Conservation (phyloP, 2,329 filamentous ascomycete genomes). For the Botrytis tulipae region DNA sequence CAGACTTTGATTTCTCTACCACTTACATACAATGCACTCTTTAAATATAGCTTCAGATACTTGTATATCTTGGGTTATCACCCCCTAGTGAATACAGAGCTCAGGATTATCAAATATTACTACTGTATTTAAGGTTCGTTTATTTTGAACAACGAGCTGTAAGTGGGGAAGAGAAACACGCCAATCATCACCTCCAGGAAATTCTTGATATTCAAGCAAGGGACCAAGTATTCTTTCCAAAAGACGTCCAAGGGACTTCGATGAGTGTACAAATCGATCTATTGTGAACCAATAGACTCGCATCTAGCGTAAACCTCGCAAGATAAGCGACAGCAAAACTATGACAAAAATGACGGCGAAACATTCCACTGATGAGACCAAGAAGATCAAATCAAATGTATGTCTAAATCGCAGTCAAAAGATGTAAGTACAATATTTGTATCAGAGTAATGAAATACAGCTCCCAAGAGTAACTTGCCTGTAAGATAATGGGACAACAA, state of each 20-base stretch:
- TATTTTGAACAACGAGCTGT: not conserved
- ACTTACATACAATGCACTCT: not conserved
- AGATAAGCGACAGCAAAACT: not conserved
- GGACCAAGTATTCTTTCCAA: not conserved
- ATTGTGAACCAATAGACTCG: not conserved
- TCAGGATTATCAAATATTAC: not conserved
- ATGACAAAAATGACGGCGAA: too few species aligned
- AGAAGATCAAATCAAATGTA: not conserved
- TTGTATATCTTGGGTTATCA: not conserved
- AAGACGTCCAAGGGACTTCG: not conserved
- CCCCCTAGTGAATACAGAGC: not conserved
- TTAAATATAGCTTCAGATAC: not conserved
- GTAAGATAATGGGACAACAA: fast-evolving
- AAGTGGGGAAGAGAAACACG: not conserved
- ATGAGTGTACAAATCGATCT: not conserved
- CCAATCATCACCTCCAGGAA: too few species aligned
- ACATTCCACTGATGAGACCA: not conserved
- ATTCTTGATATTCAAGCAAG: not conserved
- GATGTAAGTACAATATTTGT: too few species aligned
- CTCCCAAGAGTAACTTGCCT: too few species aligned
- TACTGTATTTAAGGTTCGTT: not conserved
- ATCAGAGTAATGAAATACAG: too few species aligned
- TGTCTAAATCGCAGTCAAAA: not conserved
- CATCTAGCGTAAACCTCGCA: not conserved
- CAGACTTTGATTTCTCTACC: not conserved